Base-by-base conservation (phyloP, 108 stramenopile species). In the Mayamaea pseudoterrestris region DNA sequence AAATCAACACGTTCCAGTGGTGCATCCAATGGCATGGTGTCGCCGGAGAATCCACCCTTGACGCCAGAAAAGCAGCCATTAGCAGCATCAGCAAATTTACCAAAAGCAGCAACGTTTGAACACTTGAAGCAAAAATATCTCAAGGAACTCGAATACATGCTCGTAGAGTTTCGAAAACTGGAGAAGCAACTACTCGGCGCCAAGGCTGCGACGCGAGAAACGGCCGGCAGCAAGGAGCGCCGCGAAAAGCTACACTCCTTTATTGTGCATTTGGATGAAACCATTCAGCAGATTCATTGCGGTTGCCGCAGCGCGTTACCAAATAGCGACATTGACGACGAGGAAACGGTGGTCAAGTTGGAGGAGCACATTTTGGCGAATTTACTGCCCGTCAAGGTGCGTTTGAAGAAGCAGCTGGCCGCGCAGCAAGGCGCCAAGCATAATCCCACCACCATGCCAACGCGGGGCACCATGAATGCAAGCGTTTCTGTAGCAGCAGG, bases 331-430 rank as follows among this genome's bases (percentile, higher is more conserved):
- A 76, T 74, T 57, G 72, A 74, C 43, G 61, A 74, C 32, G 80
- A 77, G 42, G 85, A 80, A 58, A 69, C 54, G n/a, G 81, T 83
- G 21, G 68, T 73, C 61, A 74, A 78, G 45, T 57, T 88, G 13
- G 86, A 88, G 55, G 81, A 88, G 53, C 86, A 88, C 65, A 88
- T 88, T 55, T 49, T 88, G 21, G 76, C 74, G 6, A 88, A 88
- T 50, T 48, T 88, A 13, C 44, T 88, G 26, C 86, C 86, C n/a
- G 86, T 88, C 17, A 88, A 88, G 56, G 68, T 71, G 5, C 60
- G 86, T 26, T 57, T 88, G 5, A 78, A 73, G 30, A 77, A 77
- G 51, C 86, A 88, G 47, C 66, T 88, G 1, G 81, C 80, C 7
- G 81, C 81, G 7, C 86, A 87, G 57, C 76, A 80, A 60, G 85